phyloP scores from a whole-genome alignment of 2,329 filamentous ascomycete species.

The Dactylellina leptospora region DNA sequence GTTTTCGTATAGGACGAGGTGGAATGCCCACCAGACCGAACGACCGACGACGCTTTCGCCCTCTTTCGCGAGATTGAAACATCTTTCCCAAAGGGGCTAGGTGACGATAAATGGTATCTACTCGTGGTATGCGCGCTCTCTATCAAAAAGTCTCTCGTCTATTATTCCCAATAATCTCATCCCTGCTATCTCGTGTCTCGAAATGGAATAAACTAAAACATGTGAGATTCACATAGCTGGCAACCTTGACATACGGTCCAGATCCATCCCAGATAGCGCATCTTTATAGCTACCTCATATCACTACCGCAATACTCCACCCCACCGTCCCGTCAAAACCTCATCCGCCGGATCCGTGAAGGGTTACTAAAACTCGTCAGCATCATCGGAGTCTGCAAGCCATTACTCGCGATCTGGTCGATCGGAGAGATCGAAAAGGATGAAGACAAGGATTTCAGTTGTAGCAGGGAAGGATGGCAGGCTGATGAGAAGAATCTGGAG shows the following conservation, averaged over 20 bases:
- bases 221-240: slow-evolving; percentile 54
- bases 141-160: background rate
- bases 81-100: slow-evolving; percentile 62
- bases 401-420: slow-evolving; percentile 69
- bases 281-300: slow-evolving; percentile 68
- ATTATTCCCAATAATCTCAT: background rate
- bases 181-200: background rate
- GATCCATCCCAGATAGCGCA: slow-evolving; percentile 66
- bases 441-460: slow-evolving; percentile 69
- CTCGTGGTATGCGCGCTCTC: slow-evolving; percentile 58
- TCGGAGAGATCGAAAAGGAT: slow-evolving; percentile 64
- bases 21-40: slow-evolving; percentile 57
- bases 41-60: slow-evolving; percentile 60
- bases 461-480: slow-evolving; percentile 69
- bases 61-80: slow-evolving; percentile 62
- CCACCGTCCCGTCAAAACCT: slow-evolving; percentile 63
- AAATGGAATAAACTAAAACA: too few species aligned
- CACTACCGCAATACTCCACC: slow-evolving; percentile 63
- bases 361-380: slow-evolving; percentile 68
- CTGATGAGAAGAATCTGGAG: slow-evolving; percentile 66
- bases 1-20: slow-evolving; percentile 4
- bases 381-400: slow-evolving; percentile 72
- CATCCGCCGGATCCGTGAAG: slow-evolving; percentile 67
- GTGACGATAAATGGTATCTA: slow-evolving; percentile 64
- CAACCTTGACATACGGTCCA: slow-evolving; percentile 64